These are phyloP conservation scores for Alternaria sp. DNA, from an alignment of 2,329 filamentous ascomycete genomes.

Conservation along the genomic window DNA sequence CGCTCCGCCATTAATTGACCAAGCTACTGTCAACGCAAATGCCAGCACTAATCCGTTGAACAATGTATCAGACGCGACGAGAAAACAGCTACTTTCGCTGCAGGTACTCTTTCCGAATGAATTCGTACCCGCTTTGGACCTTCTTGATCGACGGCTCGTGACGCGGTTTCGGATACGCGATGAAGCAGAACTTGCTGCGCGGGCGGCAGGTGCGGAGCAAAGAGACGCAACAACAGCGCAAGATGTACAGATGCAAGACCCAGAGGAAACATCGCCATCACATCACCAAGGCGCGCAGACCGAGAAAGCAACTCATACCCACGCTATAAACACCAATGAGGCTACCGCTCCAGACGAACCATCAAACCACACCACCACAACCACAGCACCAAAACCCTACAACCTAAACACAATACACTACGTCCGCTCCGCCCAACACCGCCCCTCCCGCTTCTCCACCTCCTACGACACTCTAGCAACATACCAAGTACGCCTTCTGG, in stretches of 20 bases:
- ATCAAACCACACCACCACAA: neutral
- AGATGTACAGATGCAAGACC: neutral
- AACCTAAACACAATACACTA: constrained; percentile 55
- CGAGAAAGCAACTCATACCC: no score
- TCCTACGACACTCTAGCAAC: constrained; percentile 34
- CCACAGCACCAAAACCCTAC: neutral
- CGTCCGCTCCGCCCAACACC: constrained; percentile 65
- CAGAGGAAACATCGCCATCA: no score
- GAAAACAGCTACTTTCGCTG: constrained; percentile 71
- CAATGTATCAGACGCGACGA: constrained; percentile 30
- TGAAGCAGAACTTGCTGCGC: neutral
- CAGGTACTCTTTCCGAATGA: constrained; percentile 85
- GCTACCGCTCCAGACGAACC: neutral
- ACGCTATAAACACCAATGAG: no score
- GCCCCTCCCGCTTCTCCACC: constrained; percentile 44
- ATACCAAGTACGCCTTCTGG: constrained; percentile 75
- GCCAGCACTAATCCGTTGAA: constrained; percentile 51
- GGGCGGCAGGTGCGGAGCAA: neutral
- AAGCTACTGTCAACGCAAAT: constrained; percentile 18
- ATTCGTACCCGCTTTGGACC: constrained; percentile 82
- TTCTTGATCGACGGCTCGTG: constrained; percentile 80
- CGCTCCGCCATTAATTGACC: neutral
- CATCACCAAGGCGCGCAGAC: no score
- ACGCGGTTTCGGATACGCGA: constrained; percentile 54
- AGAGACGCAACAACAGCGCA: rapidly evolving